phyloP scores from a whole-genome alignment of 257 asterid genomes.

The Osmanthus fragrans region DNA sequence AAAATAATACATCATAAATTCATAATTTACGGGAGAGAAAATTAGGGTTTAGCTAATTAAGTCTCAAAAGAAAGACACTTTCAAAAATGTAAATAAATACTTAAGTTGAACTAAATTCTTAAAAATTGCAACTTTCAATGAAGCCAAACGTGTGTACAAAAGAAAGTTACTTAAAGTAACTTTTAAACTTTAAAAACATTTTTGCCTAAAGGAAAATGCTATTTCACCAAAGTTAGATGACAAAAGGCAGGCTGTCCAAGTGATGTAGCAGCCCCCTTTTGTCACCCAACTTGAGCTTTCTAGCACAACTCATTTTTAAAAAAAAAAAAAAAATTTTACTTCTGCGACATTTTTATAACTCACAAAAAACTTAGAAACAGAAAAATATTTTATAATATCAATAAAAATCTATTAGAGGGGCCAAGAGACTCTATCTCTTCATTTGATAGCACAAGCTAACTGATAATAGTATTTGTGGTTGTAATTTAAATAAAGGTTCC shows the following conservation, averaged over 20 bases:
- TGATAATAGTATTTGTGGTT: slow-evolving; percentile 37
- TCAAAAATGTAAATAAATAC: neutral
- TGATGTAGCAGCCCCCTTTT: too few relatives aligned
- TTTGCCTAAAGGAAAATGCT: too few relatives aligned
- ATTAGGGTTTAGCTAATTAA: neutral
- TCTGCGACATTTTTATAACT: neutral
- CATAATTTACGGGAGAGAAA: neutral
- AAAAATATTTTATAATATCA: neutral
- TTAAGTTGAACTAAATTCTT: neutral
- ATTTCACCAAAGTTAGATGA: too few relatives aligned
- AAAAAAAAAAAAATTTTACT: neutral
- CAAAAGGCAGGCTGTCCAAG: too few relatives aligned
- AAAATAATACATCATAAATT: too few relatives aligned
- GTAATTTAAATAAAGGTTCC: slow-evolving; percentile 29
- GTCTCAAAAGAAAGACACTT: neutral
- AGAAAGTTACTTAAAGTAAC: neutral
- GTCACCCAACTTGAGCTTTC: too few relatives aligned
- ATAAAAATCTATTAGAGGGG: neutral
- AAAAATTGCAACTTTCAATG: neutral
- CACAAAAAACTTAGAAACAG: too few relatives aligned
- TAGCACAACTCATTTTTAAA: too few relatives aligned
- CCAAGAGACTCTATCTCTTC: neutral
- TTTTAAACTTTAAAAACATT: neutral
- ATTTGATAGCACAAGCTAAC: slow-evolving; percentile 21
- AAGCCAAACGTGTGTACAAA: neutral